These are phyloP conservation scores for Grosmannia huntii DNA, from an alignment of 2,329 filamentous ascomycete species.

Conservation along the genomic window DNA sequence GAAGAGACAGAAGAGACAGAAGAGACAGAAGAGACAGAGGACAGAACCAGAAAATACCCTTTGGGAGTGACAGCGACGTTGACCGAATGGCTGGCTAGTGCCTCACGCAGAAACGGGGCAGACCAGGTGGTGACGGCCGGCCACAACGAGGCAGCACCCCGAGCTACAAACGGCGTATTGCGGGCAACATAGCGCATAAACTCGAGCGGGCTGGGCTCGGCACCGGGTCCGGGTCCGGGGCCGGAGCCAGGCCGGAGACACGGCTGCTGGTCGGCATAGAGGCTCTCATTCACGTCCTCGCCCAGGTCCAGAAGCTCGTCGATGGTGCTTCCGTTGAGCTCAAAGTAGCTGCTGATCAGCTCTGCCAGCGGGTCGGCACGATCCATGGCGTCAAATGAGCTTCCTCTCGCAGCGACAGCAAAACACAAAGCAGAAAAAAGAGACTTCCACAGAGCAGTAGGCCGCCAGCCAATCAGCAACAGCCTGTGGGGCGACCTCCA, in stretches of 20 bases:
- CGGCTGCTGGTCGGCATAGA: not conserved
- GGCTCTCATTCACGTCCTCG: constrained; percentile 12
- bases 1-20: not conserved
- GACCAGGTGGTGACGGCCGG: constrained; percentile 51
- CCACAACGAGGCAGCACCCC: constrained; percentile 51
- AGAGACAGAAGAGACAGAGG: not conserved
- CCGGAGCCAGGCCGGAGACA: not conserved
- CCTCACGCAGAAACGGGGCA: constrained; percentile 40
- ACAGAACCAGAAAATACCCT: constrained; percentile 32
- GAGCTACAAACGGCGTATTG: constrained; percentile 64
- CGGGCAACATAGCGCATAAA: constrained; percentile 66
- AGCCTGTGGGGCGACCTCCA: not conserved
- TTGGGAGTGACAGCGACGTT: constrained; percentile 68
- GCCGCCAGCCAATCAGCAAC: not conserved
- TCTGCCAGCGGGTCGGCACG: constrained; percentile 30
- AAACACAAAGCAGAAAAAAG: not conserved
- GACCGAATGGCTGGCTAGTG: constrained; percentile 44
- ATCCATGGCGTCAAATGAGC: not conserved
- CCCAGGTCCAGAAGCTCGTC: constrained; percentile 39
- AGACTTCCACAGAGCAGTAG: not conserved
- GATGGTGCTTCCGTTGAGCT: constrained; percentile 50
- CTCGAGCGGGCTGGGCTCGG: constrained; percentile 58
- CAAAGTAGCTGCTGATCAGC: constrained; percentile 58
- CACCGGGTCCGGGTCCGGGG: not conserved
- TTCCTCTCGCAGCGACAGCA: not conserved